Evolutionary conservation across 192 early-diverging fungal species (phyloP).

Genomic region (Coemansia erecta): DNA sequence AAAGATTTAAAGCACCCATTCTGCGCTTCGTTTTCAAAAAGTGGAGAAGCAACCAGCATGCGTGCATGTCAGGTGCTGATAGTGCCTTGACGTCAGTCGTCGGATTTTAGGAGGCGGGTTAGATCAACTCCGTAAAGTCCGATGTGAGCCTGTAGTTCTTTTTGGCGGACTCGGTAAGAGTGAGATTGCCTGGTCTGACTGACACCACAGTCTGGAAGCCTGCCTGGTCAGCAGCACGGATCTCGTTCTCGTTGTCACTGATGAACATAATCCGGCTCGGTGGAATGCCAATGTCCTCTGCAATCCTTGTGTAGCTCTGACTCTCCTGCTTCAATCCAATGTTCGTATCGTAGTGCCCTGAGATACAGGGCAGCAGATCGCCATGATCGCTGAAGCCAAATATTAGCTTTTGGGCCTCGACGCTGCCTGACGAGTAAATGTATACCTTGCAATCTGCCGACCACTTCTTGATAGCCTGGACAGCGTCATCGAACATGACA

Average conservation of each 20-base stretch:
- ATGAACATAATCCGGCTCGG: constrained; percentile 73
- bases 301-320: constrained; percentile 75
- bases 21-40: background rate
- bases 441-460: constrained; percentile 64
- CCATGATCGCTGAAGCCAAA: constrained; percentile 83
- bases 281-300: constrained; percentile 56
- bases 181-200: constrained; percentile 70
- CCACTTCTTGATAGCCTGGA: constrained; percentile 76
- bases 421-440: constrained; percentile 96
- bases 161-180: constrained; percentile 11
- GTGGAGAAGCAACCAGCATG: no score
- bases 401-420: constrained; percentile 90
- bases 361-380: constrained; percentile 69
- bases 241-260: constrained; percentile 89
- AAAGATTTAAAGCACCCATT: background rate
- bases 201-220: constrained; percentile 70
- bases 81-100: no score
- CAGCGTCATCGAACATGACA: constrained; percentile 83
- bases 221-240: constrained; percentile 69
- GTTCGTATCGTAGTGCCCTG: constrained; percentile 90
- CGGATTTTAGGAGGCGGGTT: no score
- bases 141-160: background rate
- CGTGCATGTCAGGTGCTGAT: no score
- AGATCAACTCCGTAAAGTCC: constrained; percentile 27
- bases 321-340: constrained; percentile 76